Evolutionary conservation across 2,329 filamentous ascomycete genomes (phyloP), one percentile per base, ranked within the genome.

Genomic region (Lasiodiplodia sp.): DNA sequence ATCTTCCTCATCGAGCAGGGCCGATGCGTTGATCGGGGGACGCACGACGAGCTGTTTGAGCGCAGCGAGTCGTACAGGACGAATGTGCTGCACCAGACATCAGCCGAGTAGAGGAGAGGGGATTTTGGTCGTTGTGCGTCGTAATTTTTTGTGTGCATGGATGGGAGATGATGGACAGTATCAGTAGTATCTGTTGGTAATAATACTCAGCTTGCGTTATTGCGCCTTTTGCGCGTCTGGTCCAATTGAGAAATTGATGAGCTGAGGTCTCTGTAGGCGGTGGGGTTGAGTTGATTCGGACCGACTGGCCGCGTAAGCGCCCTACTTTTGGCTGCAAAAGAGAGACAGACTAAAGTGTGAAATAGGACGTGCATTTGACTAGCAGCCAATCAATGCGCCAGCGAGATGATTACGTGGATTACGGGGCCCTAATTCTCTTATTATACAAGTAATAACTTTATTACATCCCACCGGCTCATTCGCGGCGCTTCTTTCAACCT

Each of bases 41-140:
- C 79, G 28, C 85, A 86, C 74, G 76, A 79, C 23, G 83, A 86
- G 69, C 72, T 86, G 68, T 75, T 86, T 31, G 77, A 82, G 69
- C 78, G 83, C 31, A 82, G 80, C 69, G 83, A 85, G 72, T 83
- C 78, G 66, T 86, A 86, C 72, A 79, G 84, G 25, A 79, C 80
- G 14, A 86, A 84, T 74, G 84, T 82, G n/a, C 75, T 85, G 62
- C 82, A 84, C 71, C 84, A 86, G 72, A 84, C 84, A 60, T 79
- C 14, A 2, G 47, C n/a, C 7, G 31, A 7, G 31, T 34, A 34
- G 31, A 6, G 51, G 21, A 18, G 23, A 2, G 3, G n/a, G n/a
- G n/a, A n/a, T n/a, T 6, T n/a, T 51, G 21, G 3, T 21, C 25
- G 2, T n/a, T 38, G 12, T 31, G 51, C 8, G 55, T 11, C 11